Evolutionary conservation across 176 grass and related monocot genomes (phyloP).

Genomic region (Paspalum notatum): DNA sequence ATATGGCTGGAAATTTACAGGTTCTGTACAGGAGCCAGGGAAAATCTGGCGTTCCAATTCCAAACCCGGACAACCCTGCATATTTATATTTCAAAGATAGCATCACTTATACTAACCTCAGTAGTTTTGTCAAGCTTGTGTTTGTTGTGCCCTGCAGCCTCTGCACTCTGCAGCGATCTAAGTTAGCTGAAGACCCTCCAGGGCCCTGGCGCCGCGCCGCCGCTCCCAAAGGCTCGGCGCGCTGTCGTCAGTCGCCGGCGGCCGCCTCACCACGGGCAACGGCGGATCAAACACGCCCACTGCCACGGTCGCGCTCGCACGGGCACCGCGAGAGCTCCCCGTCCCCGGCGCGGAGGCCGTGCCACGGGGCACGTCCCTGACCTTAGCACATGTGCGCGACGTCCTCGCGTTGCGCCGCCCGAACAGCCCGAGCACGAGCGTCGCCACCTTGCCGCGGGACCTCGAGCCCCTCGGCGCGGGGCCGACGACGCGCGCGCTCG

Average conservation of each 20-base stretch:
- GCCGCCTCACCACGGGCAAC: constrained; percentile 39
- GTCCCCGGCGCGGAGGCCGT: not conserved
- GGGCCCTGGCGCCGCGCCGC: constrained; percentile 36
- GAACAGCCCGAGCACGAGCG: constrained; percentile 34
- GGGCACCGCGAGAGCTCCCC: not conserved
- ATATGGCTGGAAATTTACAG: not conserved
- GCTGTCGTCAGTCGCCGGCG: not conserved
- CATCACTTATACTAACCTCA: too few species aligned
- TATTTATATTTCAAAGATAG: not conserved
- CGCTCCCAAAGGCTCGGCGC: constrained; percentile 51
- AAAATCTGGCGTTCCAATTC: not conserved
- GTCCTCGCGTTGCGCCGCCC: constrained; percentile 19
- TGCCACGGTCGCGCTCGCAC: not conserved
- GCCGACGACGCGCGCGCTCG: not conserved
- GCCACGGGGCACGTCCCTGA: constrained; percentile 37
- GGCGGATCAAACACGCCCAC: constrained; percentile 30
- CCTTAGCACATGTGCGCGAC: constrained; percentile 36
- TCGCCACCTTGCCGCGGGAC: constrained; percentile 13
- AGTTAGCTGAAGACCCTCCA: constrained; percentile 36
- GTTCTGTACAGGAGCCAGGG: not conserved
- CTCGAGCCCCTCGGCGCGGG: not conserved
- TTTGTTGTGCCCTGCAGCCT: not conserved
- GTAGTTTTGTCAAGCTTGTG: too few species aligned
- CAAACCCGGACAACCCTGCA: not conserved
- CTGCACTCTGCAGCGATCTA: not conserved